Conservation (phyloP, 352 stramenopile genomes). For the Hyaloperonospora brassicae region DNA sequence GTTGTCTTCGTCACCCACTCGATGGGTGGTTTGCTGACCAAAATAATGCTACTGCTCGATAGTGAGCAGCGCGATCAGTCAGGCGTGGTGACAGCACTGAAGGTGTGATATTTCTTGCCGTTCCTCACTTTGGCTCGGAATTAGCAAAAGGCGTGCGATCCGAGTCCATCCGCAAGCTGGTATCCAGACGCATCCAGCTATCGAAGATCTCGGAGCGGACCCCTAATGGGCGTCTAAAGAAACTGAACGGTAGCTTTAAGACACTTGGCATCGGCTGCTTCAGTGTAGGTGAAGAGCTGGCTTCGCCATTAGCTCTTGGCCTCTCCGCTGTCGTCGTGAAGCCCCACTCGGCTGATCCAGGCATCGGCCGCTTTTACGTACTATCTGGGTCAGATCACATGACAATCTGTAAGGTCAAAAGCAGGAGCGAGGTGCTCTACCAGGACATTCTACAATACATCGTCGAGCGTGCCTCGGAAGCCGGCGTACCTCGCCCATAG, state of each 20-base stretch:
- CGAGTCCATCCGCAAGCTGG: constrained; percentile 54
- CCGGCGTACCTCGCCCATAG: neutral
- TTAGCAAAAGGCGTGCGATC: constrained; percentile 57
- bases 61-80: constrained; percentile 22
- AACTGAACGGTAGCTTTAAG: constrained; percentile 64
- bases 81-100: constrained; percentile 35
- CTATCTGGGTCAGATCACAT: constrained; percentile 67
- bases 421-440: constrained; percentile 53
- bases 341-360: constrained; percentile 63
- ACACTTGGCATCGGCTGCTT: constrained; percentile 58
- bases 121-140: constrained; percentile 80
- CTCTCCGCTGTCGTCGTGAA: constrained; percentile 70
- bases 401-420: constrained; percentile 83
- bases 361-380: constrained; percentile 60
- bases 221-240: constrained; percentile 45
- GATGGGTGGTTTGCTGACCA: constrained; percentile 80
- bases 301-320: constrained; percentile 59
- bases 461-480: constrained; percentile 56
- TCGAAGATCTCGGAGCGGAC: constrained; percentile 58
- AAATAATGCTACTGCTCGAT: constrained; percentile 71
- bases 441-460: constrained; percentile 41
- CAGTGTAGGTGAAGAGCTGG: constrained; percentile 54
- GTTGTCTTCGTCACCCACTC: constrained; percentile 85
- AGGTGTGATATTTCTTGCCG: constrained; percentile 71
- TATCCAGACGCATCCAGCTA: constrained; percentile 66